Evolutionary conservation across 768 basidiomycete genomes (phyloP).

Genomic region (Collybiopsis confluens): DNA sequence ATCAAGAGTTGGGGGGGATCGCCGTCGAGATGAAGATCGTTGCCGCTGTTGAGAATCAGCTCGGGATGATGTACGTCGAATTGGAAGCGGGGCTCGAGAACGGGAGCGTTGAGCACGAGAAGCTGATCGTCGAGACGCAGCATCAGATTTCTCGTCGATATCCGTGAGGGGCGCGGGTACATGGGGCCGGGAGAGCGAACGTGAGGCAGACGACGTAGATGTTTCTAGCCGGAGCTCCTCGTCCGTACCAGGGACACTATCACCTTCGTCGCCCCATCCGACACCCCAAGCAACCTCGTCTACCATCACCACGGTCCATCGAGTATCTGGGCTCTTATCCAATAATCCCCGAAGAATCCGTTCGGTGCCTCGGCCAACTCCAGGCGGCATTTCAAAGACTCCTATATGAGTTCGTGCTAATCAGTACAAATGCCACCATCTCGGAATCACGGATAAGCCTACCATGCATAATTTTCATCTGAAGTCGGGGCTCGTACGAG

Average conservation of each 20-base stretch:
- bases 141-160: constrained; percentile 26
- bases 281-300: constrained; percentile 80
- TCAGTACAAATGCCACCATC: neutral
- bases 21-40: constrained; percentile 35
- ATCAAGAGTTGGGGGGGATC: constrained; percentile 18
- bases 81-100: constrained; percentile 43
- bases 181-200: constrained; percentile 21
- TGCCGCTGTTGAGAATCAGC: constrained; percentile 23
- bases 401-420: constrained; percentile 33
- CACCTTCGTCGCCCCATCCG: constrained; percentile 61
- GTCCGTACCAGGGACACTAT: constrained; percentile 23
- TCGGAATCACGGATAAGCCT: constrained; percentile 13
- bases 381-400: constrained; percentile 52
- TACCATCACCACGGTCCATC: constrained; percentile 82
- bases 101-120: constrained; percentile 44
- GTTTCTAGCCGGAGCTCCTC: constrained; percentile 6
- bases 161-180: constrained; percentile 16
- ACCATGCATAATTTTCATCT: constrained; percentile 90
- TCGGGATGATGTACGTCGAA: constrained; percentile 33
- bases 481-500: constrained; percentile 85
- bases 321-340: constrained; percentile 49
- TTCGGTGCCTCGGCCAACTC: constrained; percentile 58
- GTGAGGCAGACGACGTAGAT: constrained; percentile 19
- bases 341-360: constrained; percentile 79
- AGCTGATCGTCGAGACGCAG: constrained; percentile 33